Conservation (phyloP, 169 alveolate genomes). For the Cryptosporidium canis region DNA sequence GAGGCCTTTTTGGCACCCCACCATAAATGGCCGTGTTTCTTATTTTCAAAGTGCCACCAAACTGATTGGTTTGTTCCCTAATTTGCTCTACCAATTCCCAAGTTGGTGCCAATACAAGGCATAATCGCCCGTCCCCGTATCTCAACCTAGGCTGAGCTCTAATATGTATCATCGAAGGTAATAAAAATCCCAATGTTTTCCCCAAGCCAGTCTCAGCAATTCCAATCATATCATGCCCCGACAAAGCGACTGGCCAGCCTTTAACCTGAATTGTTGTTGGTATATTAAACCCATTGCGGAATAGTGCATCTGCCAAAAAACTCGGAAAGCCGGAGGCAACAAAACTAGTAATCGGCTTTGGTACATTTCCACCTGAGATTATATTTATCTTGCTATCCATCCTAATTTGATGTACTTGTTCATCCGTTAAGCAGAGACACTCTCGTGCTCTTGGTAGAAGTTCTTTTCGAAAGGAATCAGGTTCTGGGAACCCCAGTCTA, state of each 20-base stretch:
- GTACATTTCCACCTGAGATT: constrained; percentile 88
- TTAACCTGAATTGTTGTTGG: constrained; percentile 97
- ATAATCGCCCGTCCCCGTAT: constrained; percentile 97
- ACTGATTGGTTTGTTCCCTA: constrained; percentile 90
- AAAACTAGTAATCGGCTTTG: constrained; percentile 91
- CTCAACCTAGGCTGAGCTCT: constrained; percentile 86
- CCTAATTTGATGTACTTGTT: constrained; percentile 87
- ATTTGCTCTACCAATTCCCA: constrained; percentile 98
- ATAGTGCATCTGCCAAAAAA: constrained; percentile 87
- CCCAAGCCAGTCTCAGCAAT: constrained; percentile 99
- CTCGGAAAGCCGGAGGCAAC: constrained; percentile 93
- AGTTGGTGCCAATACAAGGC: constrained; percentile 98
- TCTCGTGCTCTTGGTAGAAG: constrained; percentile 91
- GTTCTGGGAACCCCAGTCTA: constrained; percentile 87
- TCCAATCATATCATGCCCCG: constrained; percentile 97
- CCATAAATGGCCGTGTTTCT: constrained; percentile 91
- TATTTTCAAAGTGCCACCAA: constrained; percentile 87
- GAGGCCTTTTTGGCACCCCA: constrained; percentile 92
- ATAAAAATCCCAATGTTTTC: constrained; percentile 94
- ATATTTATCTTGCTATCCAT: constrained; percentile 84
- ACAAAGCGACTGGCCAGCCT: constrained; percentile 95
- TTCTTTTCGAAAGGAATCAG: constrained; percentile 92
- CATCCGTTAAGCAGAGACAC: constrained; percentile 81
- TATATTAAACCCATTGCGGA: constrained; percentile 84
- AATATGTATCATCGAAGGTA: constrained; percentile 96